Evolutionary conservation across 306 rosid genomes (phyloP).

Genomic region (Trifolium dubium): DNA sequence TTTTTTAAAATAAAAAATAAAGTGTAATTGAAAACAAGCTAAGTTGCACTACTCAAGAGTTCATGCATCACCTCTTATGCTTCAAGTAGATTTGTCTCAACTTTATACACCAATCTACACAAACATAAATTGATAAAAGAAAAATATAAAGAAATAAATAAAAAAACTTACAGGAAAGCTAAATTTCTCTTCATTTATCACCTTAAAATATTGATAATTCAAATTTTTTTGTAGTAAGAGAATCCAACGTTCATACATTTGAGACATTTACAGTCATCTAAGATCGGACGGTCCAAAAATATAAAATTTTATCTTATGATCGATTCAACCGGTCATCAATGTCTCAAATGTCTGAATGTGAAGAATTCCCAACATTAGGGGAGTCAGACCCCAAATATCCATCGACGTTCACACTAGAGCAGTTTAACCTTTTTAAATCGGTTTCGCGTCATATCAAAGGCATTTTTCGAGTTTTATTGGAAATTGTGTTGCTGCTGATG

Average conservation of each 20-base stretch:
- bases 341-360: neutral
- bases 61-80: slow-evolving; percentile 52
- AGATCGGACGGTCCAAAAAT: neutral
- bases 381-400: neutral
- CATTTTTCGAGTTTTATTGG: slow-evolving; percentile 42
- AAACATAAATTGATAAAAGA: slow-evolving; percentile 39
- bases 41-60: slow-evolving; percentile 51
- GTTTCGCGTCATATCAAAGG: neutral
- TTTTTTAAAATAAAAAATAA: slow-evolving; percentile 30
- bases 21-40: slow-evolving; percentile 40
- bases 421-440: neutral
- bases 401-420: neutral
- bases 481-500: slow-evolving; percentile 71
- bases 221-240: no score
- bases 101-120: slow-evolving; percentile 65
- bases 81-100: slow-evolving; percentile 52
- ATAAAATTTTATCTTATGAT: neutral
- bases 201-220: neutral
- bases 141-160: neutral
- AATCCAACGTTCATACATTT: neutral
- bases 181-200: slow-evolving; percentile 20
- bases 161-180: slow-evolving; percentile 14
- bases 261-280: neutral
- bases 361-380: neutral
- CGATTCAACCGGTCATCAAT: neutral